A percentile compares a stretch with the other conserved stretches of the same genome.
phyloP scores from a whole-genome alignment of 108 stramenopile species.

The Skeletonema tropicum region DNA sequence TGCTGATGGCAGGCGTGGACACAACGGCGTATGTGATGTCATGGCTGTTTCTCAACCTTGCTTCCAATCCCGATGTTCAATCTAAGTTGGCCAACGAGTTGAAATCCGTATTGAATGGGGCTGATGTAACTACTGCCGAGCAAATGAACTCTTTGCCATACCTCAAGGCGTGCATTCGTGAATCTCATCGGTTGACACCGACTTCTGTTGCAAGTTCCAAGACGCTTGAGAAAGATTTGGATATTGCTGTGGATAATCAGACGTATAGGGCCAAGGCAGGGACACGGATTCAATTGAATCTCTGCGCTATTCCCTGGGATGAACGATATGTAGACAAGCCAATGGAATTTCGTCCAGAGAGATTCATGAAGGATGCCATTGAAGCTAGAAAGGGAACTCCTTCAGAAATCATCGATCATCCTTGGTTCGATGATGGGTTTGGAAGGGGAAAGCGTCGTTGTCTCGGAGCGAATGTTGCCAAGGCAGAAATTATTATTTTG shows the following conservation, averaged over 20 bases:
- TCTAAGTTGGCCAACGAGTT: conserved; percentile 33
- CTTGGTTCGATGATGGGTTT: conserved; percentile 34
- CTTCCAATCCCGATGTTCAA: conserved; percentile 37
- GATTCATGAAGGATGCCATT: conserved; percentile 29
- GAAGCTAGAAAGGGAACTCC: conserved; percentile 35
- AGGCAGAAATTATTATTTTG: conserved; percentile 39
- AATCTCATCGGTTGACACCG: conserved; percentile 40
- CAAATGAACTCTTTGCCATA: conserved; percentile 39
- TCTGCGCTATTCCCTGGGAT: conserved; percentile 35
- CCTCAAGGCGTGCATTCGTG: conserved; percentile 36
- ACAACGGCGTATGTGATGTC: conserved; percentile 40
- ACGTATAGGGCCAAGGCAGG: conserved; percentile 19
- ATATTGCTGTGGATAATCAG: conserved; percentile 14
- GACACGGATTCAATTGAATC: conserved; percentile 13
- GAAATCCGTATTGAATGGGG: conserved; percentile 31
- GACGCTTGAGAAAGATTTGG: conserved; percentile 22
- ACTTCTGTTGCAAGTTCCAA: conserved; percentile 3
- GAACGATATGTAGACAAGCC: conserved; percentile 23
- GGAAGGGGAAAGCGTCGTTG: conserved; percentile 40
- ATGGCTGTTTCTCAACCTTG: conserved; percentile 41
- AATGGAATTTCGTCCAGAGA: conserved; percentile 21
- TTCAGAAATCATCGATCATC: conserved; percentile 44
- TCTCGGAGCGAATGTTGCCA: conserved; percentile 35
- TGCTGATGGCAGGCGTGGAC: conserved; percentile 43
- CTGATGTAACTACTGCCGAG: conserved; percentile 30